A percentile compares a stretch with the other conserved stretches of the same genome.
These are phyloP conservation scores for Starmera amethionina DNA, from an alignment of 805 yeast species.

Conservation along the genomic window DNA sequence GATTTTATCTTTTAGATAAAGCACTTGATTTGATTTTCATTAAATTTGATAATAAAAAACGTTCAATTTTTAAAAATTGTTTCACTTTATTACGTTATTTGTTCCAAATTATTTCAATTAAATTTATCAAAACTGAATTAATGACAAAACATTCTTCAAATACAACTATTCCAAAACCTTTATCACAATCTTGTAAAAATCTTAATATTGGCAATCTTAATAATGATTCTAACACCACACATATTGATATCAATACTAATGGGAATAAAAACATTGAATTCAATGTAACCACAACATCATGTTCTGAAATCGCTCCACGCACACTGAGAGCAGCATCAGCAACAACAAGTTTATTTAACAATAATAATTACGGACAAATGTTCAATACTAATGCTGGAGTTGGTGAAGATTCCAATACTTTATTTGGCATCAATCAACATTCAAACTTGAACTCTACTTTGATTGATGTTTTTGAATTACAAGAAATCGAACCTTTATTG, in stretches of 20 bases:
- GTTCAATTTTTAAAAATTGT: slow-evolving; percentile 23
- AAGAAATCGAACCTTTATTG: neutral
- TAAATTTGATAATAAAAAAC: slow-evolving; percentile 23
- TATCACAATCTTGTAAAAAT: slow-evolving; percentile 4
- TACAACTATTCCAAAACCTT: slow-evolving; percentile 18
- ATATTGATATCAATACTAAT: neutral
- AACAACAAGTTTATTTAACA: slow-evolving; percentile 4
- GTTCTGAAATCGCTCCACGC: slow-evolving; percentile 24
- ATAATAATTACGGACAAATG: slow-evolving; percentile 2
- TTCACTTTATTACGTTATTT: slow-evolving; percentile 22
- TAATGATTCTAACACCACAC: neutral
- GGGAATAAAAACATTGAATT: no score
- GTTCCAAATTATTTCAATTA: slow-evolving; percentile 21
- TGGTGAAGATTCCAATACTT: neutral
- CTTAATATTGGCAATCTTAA: neutral
- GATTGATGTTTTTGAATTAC: neutral
- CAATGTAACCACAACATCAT: slow-evolving; percentile 13
- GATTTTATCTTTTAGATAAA: slow-evolving; percentile 21
- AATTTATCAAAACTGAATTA: slow-evolving; percentile 16
- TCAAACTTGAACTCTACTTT: neutral
- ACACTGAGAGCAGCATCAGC: slow-evolving; percentile 20
- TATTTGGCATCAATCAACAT: neutral
- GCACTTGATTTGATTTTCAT: slow-evolving; percentile 22
- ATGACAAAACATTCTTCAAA: slow-evolving; percentile 8
- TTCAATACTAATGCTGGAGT: neutral